phyloP scores from a whole-genome alignment of 2,329 filamentous ascomycete genomes.

The Fusarium sp. region DNA sequence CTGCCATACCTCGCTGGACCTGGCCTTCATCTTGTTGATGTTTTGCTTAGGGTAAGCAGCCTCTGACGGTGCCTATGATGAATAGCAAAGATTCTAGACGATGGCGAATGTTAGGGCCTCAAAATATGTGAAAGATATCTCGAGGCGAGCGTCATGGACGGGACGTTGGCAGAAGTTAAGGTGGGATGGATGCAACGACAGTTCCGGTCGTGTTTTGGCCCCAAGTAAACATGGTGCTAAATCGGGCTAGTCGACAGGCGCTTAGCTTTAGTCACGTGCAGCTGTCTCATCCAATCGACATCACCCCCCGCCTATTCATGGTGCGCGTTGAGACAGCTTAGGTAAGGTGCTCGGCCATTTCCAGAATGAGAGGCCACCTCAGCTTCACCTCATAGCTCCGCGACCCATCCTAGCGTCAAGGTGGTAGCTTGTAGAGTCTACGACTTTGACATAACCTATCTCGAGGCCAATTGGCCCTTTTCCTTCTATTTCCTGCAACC shows the following conservation, averaged over 20 bases:
- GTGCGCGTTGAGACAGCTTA: constrained; percentile 27
- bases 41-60: neutral
- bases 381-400: constrained; percentile 46
- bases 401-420: constrained; percentile 7
- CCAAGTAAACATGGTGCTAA: constrained; percentile 48
- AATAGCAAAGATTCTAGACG: neutral
- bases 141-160: constrained; percentile 12
- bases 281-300: constrained; percentile 4
- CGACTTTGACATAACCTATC: constrained; percentile 12
- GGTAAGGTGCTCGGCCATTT: constrained; percentile 31
- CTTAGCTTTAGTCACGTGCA: constrained; percentile 26
- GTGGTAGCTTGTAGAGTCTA: constrained; percentile 28
- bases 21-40: constrained; percentile 42
- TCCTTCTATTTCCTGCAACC: neutral
- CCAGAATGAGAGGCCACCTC: constrained; percentile 49
- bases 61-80: neutral
- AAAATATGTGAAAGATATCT: constrained; percentile 7
- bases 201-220: constrained; percentile 43
- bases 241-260: constrained; percentile 36
- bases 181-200: constrained; percentile 28
- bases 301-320: neutral
- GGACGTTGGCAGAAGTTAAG: constrained; percentile 17
- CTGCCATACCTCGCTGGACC: constrained; percentile 44
- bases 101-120: constrained; percentile 5
- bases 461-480: constrained; percentile 42